Evolutionary conservation across 768 basidiomycete species (phyloP).

Genomic region (Trametes villosa): DNA sequence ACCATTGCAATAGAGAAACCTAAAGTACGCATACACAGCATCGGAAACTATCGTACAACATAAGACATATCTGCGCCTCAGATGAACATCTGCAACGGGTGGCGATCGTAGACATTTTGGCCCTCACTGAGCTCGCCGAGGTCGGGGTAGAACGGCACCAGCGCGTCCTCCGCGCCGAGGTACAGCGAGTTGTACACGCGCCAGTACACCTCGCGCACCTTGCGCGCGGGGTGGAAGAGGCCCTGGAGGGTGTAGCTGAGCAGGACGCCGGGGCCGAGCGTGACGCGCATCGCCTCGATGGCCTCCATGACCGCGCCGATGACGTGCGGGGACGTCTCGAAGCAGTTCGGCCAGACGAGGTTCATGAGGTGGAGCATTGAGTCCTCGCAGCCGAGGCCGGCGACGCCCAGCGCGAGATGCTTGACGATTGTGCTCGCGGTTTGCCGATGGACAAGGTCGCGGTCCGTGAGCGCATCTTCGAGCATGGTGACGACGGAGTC

Average conservation of each 20-base stretch:
- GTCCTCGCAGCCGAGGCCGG: constrained; percentile 97
- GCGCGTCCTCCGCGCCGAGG: constrained; percentile 85
- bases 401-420: constrained; percentile 94
- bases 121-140: constrained; percentile 88
- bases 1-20: not conserved
- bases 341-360: constrained; percentile 98
- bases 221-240: constrained; percentile 94
- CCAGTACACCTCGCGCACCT: constrained; percentile 97
- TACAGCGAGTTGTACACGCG: constrained; percentile 94
- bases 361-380: constrained; percentile 98
- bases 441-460: constrained; percentile 97
- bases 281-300: constrained; percentile 95
- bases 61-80: constrained; percentile 37
- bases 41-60: constrained; percentile 18
- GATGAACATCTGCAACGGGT: constrained; percentile 84
- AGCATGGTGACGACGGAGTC: constrained; percentile 98
- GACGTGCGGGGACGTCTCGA: constrained; percentile 97
- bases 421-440: constrained; percentile 99
- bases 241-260: constrained; percentile 94
- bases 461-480: constrained; percentile 97
- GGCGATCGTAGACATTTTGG: constrained; percentile 86
- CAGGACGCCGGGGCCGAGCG: constrained; percentile 90
- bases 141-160: constrained; percentile 96
- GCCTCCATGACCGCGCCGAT: constrained; percentile 99
- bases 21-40: constrained; percentile 14